Conservation (phyloP, 2,329 filamentous ascomycete species). For the Fusarium sp. region DNA sequence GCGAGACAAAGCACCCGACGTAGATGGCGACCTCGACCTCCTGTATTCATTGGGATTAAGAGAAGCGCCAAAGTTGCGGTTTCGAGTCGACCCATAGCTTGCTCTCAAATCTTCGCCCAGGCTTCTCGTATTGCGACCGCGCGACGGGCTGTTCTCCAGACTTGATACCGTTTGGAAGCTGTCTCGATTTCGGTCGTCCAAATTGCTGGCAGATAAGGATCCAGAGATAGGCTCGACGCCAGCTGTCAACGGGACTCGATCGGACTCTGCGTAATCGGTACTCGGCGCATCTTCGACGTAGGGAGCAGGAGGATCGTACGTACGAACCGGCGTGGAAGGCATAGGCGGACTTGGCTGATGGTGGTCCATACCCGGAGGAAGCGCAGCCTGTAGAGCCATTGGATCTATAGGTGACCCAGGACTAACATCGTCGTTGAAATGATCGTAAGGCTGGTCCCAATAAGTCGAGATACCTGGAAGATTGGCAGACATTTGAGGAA, state of each 20-base stretch:
- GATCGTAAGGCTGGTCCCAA: constrained; percentile 63
- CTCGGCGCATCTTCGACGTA: constrained; percentile 52
- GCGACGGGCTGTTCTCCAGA: constrained; percentile 67
- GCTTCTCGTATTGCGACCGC: constrained; percentile 65
- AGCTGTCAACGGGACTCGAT: constrained; percentile 69
- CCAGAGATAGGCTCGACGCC: constrained; percentile 67
- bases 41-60: constrained; percentile 65
- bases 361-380: constrained; percentile 64
- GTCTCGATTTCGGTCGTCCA: constrained; percentile 60
- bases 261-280: constrained; percentile 64
- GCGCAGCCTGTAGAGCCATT: constrained; percentile 65
- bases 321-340: constrained; percentile 45
- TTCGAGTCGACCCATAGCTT: constrained; percentile 62
- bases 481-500: constrained; percentile 47
- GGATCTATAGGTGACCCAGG: constrained; percentile 66
- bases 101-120: constrained; percentile 69
- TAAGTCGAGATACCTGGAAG: constrained; percentile 63
- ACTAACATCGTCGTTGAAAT: constrained; percentile 52
- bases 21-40: constrained; percentile 72
- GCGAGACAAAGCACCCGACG: constrained; percentile 72
- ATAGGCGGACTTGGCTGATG: constrained; percentile 28
- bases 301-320: constrained; percentile 50
- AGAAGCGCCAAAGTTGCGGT: constrained; percentile 69
- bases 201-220: constrained; percentile 56
- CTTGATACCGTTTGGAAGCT: constrained; percentile 70